Base-by-base conservation (phyloP, 257 asterid genomes). In the Rauvolfia tetraphylla region DNA sequence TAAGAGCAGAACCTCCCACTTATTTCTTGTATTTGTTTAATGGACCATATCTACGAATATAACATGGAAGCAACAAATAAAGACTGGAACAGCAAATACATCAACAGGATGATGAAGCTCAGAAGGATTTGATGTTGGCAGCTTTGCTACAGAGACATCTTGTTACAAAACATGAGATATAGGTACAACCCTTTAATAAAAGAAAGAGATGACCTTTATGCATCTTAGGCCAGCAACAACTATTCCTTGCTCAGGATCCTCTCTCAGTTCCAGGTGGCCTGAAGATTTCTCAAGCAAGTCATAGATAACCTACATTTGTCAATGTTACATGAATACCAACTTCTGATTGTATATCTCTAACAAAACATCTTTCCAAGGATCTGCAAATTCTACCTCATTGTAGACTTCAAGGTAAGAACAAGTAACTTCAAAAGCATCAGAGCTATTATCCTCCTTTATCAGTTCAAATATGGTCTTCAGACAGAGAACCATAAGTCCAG, bases 401-500 rank as follows among this genome's bases (percentile, higher is more conserved):
- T 90, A 94, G 84, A 94, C 97, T 87, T 94, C 98, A 33, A 94
- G 97, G 85, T 92, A 94, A 22, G 97, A 92, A 82, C 98, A 94
- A 79, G 96, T 85, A 79, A 94, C 96, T 71, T 87, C 88, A 83
- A 92, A 92, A 71, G 84, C 80, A 82, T 90, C 93, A 73, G 93
- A 86, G 85, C 85, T 85, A 70, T 82, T 81, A 78, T 90, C 96
- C 80, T 86, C 86, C 85, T 87, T 86, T 61, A 94, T 94, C 49
- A 88, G 90, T 81, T 92, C 87, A 76, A 94, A 94, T 68, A 94
- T 86, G 27, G 98, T 90, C 73, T 91, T 86, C 77, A 94, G 88
- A 88, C 98, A 89, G 81, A 94, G 93, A 88, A 94, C 97, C 98
- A 94, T 94, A 76, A 94, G 97, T 72, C 98, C 98, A 68, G 97